Evolutionary conservation across 306 rosid genomes (phyloP).

Genomic region (Quercus variabilis): DNA sequence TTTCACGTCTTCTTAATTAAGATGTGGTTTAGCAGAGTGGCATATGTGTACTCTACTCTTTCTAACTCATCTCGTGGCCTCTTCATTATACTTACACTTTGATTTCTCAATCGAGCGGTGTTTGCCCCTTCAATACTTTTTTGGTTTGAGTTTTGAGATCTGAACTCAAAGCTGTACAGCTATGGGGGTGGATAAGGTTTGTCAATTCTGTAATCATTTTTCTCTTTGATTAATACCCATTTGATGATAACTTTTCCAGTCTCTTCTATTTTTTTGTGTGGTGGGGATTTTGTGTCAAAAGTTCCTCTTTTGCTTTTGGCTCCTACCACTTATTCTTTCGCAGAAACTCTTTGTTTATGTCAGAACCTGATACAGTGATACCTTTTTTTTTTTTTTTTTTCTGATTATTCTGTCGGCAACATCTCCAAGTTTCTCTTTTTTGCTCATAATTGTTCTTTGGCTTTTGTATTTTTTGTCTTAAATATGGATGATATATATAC

Average conservation of each 20-base stretch:
- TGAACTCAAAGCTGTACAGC: constrained; percentile 1
- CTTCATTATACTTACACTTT: background rate
- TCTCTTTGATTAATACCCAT: background rate
- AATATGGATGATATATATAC: background rate
- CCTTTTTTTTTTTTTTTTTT: background rate
- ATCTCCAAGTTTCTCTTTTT: background rate
- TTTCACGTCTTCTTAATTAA: background rate
- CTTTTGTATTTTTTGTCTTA: background rate
- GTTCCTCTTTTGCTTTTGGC: background rate
- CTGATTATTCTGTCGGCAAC: background rate
- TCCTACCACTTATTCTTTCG: background rate
- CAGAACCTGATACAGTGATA: constrained; percentile 1
- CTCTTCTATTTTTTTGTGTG: background rate
- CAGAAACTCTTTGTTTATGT: background rate
- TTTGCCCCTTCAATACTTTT: background rate
- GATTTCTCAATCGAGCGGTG: background rate
- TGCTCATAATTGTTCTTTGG: background rate
- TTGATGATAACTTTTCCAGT: background rate
- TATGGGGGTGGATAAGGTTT: constrained; percentile 48
- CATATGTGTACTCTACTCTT: too few species aligned
- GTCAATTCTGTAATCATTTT: too few species aligned
- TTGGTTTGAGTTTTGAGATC: constrained; percentile 27
- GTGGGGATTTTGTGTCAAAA: background rate
- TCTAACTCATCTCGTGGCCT: background rate
- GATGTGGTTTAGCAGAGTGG: background rate